Evolutionary conservation across 495 filamentous ascomycete genomes (phyloP).

Genomic region (Schizothecium vesticola): DNA sequence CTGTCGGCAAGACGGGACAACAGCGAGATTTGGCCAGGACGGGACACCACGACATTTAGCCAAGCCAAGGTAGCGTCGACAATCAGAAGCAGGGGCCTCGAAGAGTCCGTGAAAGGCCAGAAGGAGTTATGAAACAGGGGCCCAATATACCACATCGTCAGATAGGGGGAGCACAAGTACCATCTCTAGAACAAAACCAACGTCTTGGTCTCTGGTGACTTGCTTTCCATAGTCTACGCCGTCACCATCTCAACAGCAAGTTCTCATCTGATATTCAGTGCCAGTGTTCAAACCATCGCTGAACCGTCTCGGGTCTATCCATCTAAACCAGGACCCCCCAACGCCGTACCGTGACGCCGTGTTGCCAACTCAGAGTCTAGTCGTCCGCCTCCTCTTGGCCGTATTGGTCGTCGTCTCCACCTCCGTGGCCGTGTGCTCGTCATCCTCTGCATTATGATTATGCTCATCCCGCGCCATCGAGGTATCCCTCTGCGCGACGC

Average conservation of each 20-base stretch:
- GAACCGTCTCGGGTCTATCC: neutral
- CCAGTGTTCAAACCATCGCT: neutral
- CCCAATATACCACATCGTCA: neutral
- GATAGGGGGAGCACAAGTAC: neutral
- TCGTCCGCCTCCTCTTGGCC: constrained; percentile 12
- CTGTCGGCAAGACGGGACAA: neutral
- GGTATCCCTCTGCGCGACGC: constrained; percentile 16
- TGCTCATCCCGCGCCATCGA: constrained; percentile 2
- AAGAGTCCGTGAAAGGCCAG: too few species aligned
- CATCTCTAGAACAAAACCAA: neutral
- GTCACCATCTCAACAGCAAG: neutral
- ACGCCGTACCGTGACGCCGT: neutral
- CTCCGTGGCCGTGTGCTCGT: constrained; percentile 7
- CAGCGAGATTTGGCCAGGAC: neutral
- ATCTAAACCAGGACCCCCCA: neutral
- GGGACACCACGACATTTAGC: neutral
- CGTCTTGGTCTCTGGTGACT: neutral
- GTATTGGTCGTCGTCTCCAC: constrained; percentile 4
- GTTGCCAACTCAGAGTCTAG: constrained; percentile 1
- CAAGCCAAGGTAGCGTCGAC: too few species aligned
- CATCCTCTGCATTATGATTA: constrained; percentile 1
- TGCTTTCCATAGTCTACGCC: neutral
- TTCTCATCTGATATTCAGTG: neutral
- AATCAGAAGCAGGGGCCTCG: too few species aligned
- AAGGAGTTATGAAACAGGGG: neutral